Base-by-base conservation (phyloP, 768 basidiomycete species). In the Vararia minispora region DNA sequence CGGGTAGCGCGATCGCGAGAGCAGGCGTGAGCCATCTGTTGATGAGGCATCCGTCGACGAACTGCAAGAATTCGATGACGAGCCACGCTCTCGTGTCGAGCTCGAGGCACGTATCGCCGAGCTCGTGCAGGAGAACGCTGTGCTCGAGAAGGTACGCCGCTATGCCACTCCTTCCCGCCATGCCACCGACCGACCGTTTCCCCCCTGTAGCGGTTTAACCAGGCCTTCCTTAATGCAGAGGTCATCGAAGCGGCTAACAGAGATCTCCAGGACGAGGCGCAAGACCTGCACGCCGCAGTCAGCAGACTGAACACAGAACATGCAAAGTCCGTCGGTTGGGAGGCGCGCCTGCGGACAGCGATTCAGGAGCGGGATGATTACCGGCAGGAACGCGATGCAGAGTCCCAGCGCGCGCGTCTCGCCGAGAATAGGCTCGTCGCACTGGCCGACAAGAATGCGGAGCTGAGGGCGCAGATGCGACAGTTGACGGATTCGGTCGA, bases 291-390 rank as follows among this genome's bases (percentile, higher is more conserved):
- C 42, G 63, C 66, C 14, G 68, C 72, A 14, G 72, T 89, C 35
- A 71, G 74, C 13, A 74, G 79, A 23, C 58, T 90, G 33, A 76
- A 72, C 12, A 69, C 73, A 11, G 76, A 81, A 49, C 71, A 80
- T 38, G 81, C 76, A 23, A 75, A 79, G 34, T 72, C 79, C 12
- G 64, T 76, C 12, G 82, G 81, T 11, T 73, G 77, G 66, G 80
- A 90, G 48, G 64, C 71, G 7, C 73, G 74, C 9, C 56, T 91
- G 22, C 68, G 71, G 10, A 58, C 65, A 10, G 72, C 74, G n/a
- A 61, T 77, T 37, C 78, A 79, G 52, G 83, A 89, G 56, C 72
- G 73, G 48, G 86, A 90, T 28, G 89, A 92, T 54, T 69, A 84
- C 58, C 79, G 74, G 43, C 86, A 90, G 57, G 89, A 92, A 53